Evolutionary conservation across 768 basidiomycete species (phyloP).

Genomic region (Mycena haematopus): DNA sequence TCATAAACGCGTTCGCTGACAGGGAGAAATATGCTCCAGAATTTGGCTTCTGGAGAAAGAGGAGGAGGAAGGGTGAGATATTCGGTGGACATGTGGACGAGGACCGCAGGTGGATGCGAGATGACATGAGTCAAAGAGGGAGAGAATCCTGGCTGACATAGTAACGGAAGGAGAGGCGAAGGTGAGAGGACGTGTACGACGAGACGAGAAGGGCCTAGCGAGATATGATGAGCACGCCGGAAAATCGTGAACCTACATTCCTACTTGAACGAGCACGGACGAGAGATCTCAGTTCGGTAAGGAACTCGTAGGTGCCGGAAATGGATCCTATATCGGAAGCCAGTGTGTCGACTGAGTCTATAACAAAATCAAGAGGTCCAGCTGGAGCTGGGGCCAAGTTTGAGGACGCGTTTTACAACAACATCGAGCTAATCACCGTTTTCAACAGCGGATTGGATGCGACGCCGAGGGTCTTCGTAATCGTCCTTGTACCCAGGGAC

Average conservation of each 20-base stretch:
- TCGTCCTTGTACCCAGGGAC: conserved; percentile 60
- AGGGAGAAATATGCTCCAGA: conserved; percentile 81
- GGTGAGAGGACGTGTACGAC: conserved; percentile 61
- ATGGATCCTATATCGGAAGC: conserved; percentile 61
- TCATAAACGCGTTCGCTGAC: conserved; percentile 67
- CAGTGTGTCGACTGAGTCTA: conserved; percentile 79
- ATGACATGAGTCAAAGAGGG: conserved; percentile 66
- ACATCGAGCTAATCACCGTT: conserved; percentile 39
- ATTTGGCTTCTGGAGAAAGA: conserved; percentile 65
- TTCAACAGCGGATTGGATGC: conserved; percentile 50
- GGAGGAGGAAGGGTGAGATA: conserved; percentile 80
- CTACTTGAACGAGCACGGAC: conserved; percentile 58
- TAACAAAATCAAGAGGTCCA: conserved; percentile 63
- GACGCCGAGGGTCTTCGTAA: conserved; percentile 39
- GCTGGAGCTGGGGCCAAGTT: conserved; percentile 40
- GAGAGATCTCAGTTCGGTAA: conserved; percentile 53
- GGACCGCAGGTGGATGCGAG: conserved; percentile 73
- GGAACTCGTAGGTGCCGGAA: conserved; percentile 57
- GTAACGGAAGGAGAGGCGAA: conserved; percentile 56
- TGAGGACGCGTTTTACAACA: conserved; percentile 15
- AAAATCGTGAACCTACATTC: conserved; percentile 31
- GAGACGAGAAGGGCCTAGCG: conserved; percentile 60
- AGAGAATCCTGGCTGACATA: conserved; percentile 70
- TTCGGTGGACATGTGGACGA: conserved; percentile 69
- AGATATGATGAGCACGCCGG: conserved; percentile 10